These are phyloP conservation scores for Populus davidiana DNA, from an alignment of 345 rosid genomes.

Conservation along the genomic window DNA sequence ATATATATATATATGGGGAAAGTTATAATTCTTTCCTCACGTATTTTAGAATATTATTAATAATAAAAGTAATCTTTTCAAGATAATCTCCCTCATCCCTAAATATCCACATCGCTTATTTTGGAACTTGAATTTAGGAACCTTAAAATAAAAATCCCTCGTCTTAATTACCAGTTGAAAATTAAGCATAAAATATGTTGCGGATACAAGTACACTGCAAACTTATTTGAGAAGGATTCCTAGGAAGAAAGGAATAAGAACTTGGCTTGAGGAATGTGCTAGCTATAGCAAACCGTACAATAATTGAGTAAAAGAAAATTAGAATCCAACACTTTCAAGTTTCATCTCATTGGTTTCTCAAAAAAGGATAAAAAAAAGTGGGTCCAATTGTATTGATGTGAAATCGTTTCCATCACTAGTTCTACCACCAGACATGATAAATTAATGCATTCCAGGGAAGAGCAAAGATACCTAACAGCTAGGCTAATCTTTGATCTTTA, in stretches of 20 bases:
- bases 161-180: too few relatives aligned
- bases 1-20: too few relatives aligned
- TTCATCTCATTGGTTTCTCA: background rate
- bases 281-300: background rate
- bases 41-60: too few relatives aligned
- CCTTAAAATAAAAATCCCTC: too few relatives aligned
- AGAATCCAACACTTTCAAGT: background rate
- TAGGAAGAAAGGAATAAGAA: background rate
- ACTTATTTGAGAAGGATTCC: background rate
- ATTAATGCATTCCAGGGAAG: background rate
- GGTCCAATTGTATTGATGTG: background rate
- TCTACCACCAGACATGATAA: background rate
- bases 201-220: too few relatives aligned
- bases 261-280: background rate
- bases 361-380: background rate
- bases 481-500: conserved; percentile 17
- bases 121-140: too few relatives aligned
- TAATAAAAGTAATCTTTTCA: too few relatives aligned
- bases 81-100: too few relatives aligned
- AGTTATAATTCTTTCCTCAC: too few relatives aligned
- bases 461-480: conserved; percentile 15
- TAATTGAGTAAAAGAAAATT: background rate
- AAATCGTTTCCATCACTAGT: background rate
- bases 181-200: too few relatives aligned
- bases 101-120: too few relatives aligned